Conservation (phyloP, 306 rosid species). For the Benincasa hispida region DNA sequence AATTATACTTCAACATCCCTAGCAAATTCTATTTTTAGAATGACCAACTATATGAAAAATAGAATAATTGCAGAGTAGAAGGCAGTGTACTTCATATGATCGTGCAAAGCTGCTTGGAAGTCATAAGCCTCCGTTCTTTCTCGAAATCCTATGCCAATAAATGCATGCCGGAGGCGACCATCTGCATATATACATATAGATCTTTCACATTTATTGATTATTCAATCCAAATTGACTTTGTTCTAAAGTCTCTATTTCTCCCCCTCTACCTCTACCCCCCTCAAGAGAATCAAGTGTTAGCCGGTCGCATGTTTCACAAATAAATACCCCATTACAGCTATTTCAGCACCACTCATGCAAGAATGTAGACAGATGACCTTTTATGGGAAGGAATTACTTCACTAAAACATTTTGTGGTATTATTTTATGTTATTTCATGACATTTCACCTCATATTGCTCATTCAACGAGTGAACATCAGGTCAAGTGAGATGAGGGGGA, state of each 20-base stretch:
- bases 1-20: not conserved
- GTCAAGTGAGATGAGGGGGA: not conserved
- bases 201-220: not conserved
- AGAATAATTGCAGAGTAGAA: slow-evolving; percentile 13
- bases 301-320: not conserved
- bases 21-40: not conserved
- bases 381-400: not conserved
- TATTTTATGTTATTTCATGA: not conserved
- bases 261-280: not conserved
- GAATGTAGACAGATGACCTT: not conserved
- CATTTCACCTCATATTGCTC: not conserved
- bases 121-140: slow-evolving; percentile 97
- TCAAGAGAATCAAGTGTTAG: not conserved
- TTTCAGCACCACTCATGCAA: not conserved
- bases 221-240: not conserved
- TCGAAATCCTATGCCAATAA: slow-evolving; percentile 89
- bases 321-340: not conserved
- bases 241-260: not conserved
- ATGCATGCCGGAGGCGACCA: slow-evolving; percentile 93
- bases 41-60: not conserved
- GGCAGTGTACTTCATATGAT: slow-evolving; percentile 76
- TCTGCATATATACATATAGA: slow-evolving; percentile 20
- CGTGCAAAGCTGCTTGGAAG: slow-evolving; percentile 95
- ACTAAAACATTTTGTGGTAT: not conserved
- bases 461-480: not conserved